Conservation (phyloP, 2,329 filamentous ascomycete species). For the Paracoccidioides brasiliensis region DNA sequence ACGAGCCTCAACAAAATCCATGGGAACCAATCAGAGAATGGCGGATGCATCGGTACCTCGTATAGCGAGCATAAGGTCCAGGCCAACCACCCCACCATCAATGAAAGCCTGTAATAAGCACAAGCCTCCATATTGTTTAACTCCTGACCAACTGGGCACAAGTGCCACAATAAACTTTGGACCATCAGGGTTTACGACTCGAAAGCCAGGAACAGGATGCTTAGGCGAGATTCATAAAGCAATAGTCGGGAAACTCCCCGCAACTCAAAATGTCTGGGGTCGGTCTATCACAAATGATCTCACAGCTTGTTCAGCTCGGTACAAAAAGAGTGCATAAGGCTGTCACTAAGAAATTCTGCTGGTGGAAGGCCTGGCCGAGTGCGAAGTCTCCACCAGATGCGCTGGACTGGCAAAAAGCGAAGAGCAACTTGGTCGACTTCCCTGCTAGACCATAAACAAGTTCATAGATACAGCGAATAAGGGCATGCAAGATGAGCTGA, state of each 20-base stretch:
- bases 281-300: background rate
- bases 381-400: background rate
- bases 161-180: background rate
- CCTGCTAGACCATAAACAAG: background rate
- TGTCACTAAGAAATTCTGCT: background rate
- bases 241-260: background rate
- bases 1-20: background rate
- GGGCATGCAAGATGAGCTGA: background rate
- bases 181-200: background rate
- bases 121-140: background rate
- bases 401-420: background rate
- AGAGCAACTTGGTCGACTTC: background rate
- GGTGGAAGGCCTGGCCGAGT: background rate
- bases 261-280: background rate
- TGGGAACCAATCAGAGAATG: background rate
- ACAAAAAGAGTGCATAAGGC: background rate
- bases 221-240: slow-evolving; percentile 2
- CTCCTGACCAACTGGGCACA: background rate
- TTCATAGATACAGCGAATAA: background rate
- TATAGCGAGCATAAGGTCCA: background rate
- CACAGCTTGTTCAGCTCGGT: background rate
- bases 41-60: background rate
- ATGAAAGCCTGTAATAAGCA: background rate
- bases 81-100: background rate
- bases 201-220: slow-evolving; percentile 6